Conservation (phyloP, 2,329 filamentous ascomycete species). For the Kalmusia sp. region DNA sequence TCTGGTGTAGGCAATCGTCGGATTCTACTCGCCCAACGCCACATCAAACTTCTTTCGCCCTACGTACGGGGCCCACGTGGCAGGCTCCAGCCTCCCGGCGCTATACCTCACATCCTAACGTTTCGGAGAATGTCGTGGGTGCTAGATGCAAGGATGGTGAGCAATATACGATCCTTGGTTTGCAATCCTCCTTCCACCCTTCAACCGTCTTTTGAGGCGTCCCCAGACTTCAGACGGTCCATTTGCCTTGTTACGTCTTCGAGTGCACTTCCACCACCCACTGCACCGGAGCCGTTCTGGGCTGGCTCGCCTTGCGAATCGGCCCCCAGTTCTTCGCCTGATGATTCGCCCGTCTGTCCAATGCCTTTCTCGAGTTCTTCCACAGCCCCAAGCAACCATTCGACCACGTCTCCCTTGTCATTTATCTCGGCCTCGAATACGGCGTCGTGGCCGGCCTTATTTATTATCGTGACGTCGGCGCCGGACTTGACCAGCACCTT, state of each 20-base stretch:
- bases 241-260: conserved; percentile 42
- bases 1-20: neutral
- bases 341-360: conserved; percentile 44
- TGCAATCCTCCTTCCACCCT: conserved; percentile 22
- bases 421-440: conserved; percentile 59
- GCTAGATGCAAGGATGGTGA: conserved; percentile 22
- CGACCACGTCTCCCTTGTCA: conserved; percentile 57
- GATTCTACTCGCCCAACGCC: neutral
- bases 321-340: conserved; percentile 24
- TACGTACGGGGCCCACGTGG: conserved; percentile 24
- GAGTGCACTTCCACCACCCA: conserved; percentile 27
- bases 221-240: conserved; percentile 36
- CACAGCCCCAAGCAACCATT: conserved; percentile 55
- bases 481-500: conserved; percentile 78
- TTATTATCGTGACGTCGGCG: conserved; percentile 78
- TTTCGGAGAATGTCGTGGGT: conserved; percentile 5
- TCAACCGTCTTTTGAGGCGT: conserved; percentile 34
- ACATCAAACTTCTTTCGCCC: neutral
- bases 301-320: conserved; percentile 18
- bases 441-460: conserved; percentile 78
- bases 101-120: conserved; percentile 12
- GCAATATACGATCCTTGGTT: conserved; percentile 28
- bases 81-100: conserved; percentile 16
- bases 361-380: conserved; percentile 50
- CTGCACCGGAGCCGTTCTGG: conserved; percentile 19